Percentiles rank a stretch among this genome's conserved stretches.
Conservation (phyloP, 805 yeast genomes). For the Millerago galiae region DNA sequence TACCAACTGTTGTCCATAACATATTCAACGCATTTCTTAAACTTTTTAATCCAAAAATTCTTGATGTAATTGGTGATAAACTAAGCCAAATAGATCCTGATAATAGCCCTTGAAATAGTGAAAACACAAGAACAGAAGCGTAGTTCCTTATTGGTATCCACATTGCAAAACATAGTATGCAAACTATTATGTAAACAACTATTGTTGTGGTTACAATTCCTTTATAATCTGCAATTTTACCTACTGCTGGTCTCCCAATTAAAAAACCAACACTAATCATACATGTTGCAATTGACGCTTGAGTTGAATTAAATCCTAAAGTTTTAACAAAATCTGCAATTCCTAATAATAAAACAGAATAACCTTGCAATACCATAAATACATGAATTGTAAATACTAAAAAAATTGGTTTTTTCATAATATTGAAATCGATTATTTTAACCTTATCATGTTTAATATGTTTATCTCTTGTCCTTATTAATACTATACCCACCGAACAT, state of each 20-base stretch:
- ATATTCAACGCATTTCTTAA: slow-evolving; percentile 43
- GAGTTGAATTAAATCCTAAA: slow-evolving; percentile 46
- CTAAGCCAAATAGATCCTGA: slow-evolving; percentile 62
- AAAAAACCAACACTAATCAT: slow-evolving; percentile 54
- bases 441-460: slow-evolving; percentile 29
- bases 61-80: slow-evolving; percentile 42
- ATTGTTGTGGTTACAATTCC: slow-evolving; percentile 47
- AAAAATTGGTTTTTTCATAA: slow-evolving; percentile 35
- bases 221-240: slow-evolving; percentile 40
- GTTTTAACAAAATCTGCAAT: slow-evolving; percentile 55
- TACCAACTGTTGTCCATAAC: slow-evolving; percentile 48
- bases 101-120: slow-evolving; percentile 44
- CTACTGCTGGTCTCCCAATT: slow-evolving; percentile 50
- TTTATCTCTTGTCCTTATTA: slow-evolving; percentile 34
- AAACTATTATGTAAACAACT: slow-evolving; percentile 32
- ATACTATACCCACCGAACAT: slow-evolving; percentile 26
- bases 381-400: slow-evolving; percentile 36
- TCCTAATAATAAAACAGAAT: slow-evolving; percentile 52
- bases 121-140: slow-evolving; percentile 49
- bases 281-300: slow-evolving; percentile 54
- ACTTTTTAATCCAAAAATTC: slow-evolving; percentile 48
- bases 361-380: slow-evolving; percentile 49
- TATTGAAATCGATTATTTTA: slow-evolving; percentile 34
- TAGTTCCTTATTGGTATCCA: slow-evolving; percentile 53
- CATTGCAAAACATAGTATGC: slow-evolving; percentile 39